Evolutionary conservation across 257 asterid species (phyloP).

Genomic region (Salvia hispanica): DNA sequence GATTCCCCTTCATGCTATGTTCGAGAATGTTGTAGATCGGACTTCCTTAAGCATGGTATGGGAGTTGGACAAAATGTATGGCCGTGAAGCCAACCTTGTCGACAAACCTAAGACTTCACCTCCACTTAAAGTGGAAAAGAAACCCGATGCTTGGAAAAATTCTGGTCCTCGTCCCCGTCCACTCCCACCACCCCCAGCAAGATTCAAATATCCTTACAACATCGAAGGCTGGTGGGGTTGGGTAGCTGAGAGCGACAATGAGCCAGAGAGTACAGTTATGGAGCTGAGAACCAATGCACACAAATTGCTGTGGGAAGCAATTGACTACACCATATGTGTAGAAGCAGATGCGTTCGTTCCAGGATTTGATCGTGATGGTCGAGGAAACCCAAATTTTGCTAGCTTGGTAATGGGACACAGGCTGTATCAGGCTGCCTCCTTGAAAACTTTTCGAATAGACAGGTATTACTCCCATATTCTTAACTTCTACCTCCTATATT

Average conservation of each 20-base stretch:
- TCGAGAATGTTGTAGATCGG: slow-evolving; percentile 87
- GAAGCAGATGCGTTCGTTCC: slow-evolving; percentile 87
- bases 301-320: slow-evolving; percentile 91
- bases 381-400: slow-evolving; percentile 85
- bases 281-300: slow-evolving; percentile 94
- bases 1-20: slow-evolving; percentile 92
- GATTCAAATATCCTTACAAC: slow-evolving; percentile 77
- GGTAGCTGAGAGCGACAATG: slow-evolving; percentile 98
- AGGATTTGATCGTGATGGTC: slow-evolving; percentile 93
- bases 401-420: slow-evolving; percentile 94
- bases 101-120: slow-evolving; percentile 53
- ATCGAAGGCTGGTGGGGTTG: slow-evolving; percentile 99
- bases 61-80: slow-evolving; percentile 76
- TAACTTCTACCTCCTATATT: not conserved
- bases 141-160: slow-evolving; percentile 54
- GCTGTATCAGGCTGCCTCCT: slow-evolving; percentile 63
- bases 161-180: slow-evolving; percentile 90
- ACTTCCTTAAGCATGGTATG: slow-evolving; percentile 76
- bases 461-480: slow-evolving; percentile 46
- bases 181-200: slow-evolving; percentile 91
- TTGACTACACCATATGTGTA: slow-evolving; percentile 75
- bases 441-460: slow-evolving; percentile 73
- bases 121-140: slow-evolving; percentile 51
- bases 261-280: slow-evolving; percentile 90
- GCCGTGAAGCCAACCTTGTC: slow-evolving; percentile 78